These are phyloP conservation scores for Hagleromyces aurorensis DNA, from an alignment of 805 yeast genomes.

Conservation along the genomic window DNA sequence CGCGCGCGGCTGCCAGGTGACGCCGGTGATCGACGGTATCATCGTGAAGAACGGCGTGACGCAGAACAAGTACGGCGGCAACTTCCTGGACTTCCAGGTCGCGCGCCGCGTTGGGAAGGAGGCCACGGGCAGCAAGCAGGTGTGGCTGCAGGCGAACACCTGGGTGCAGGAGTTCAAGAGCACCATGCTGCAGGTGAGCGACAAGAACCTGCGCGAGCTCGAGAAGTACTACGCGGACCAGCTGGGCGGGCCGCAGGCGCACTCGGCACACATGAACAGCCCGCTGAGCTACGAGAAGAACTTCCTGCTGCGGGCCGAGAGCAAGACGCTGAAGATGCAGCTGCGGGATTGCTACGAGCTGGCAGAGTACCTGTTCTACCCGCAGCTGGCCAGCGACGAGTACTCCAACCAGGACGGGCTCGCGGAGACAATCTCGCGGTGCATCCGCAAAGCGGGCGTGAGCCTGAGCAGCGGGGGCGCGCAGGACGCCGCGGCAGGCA, in stretches of 20 bases:
- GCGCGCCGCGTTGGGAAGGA: slow-evolving; percentile 1
- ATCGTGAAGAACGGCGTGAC: slow-evolving; percentile 56
- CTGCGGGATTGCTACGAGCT: slow-evolving; percentile 21
- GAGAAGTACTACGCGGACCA: slow-evolving; percentile 22
- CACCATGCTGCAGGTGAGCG: slow-evolving; percentile 26
- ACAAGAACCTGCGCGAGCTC: slow-evolving; percentile 19
- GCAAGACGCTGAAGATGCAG: slow-evolving; percentile 19
- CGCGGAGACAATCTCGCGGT: slow-evolving; percentile 21
- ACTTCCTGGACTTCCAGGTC: slow-evolving; percentile 63
- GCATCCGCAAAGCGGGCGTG: slow-evolving; percentile 25
- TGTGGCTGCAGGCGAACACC: slow-evolving; percentile 24
- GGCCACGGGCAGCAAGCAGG: slow-evolving; percentile 2
- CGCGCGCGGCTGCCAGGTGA: slow-evolving; percentile 55
- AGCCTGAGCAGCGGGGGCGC: slow-evolving; percentile 15
- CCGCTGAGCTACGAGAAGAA: slow-evolving; percentile 17
- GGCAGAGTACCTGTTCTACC: slow-evolving; percentile 27
- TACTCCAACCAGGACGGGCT: slow-evolving; percentile 21
- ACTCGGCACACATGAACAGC: slow-evolving; percentile 13
- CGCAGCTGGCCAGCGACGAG: slow-evolving; percentile 13
- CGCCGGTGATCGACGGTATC: slow-evolving; percentile 72
- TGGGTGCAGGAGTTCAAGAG: slow-evolving; percentile 29
- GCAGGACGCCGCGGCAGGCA: too few relatives aligned
- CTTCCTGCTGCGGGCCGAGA: slow-evolving; percentile 12
- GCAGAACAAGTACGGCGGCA: slow-evolving; percentile 76
- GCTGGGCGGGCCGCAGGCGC: slow-evolving; percentile 17